Conservation (phyloP, 1,284 basidiomycete genomes). For the Cystobasidiaceae sp. region DNA sequence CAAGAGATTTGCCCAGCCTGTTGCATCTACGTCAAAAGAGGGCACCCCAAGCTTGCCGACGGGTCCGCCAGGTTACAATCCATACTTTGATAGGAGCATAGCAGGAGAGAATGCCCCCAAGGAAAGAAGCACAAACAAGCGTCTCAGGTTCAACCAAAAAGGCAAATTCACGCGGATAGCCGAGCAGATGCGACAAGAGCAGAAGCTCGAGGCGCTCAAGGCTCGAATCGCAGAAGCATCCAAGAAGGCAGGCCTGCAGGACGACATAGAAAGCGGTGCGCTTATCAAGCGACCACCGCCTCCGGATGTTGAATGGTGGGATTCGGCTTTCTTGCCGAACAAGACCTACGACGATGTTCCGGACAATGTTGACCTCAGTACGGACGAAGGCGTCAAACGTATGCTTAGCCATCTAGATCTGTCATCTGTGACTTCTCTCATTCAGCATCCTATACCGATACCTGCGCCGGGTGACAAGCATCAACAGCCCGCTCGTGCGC, state of each 20-base stretch:
- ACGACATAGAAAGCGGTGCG: conserved; percentile 66
- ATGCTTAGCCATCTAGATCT: conserved; percentile 50
- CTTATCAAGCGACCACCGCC: conserved; percentile 65
- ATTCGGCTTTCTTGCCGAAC: conserved; percentile 73
- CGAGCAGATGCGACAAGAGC: conserved; percentile 75
- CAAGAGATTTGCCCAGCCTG: not conserved
- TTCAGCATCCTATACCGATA: conserved; percentile 96
- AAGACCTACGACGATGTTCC: conserved; percentile 70
- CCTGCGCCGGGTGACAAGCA: conserved; percentile 82
- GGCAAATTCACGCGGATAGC: conserved; percentile 83
- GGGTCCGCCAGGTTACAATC: conserved; percentile 33
- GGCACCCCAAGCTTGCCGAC: conserved; percentile 7
- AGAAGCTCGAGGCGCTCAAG: conserved; percentile 75
- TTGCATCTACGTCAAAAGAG: conserved; percentile 25
- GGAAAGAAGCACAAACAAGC: conserved; percentile 51
- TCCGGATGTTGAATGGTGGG: conserved; percentile 96
- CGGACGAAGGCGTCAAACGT: conserved; percentile 5
- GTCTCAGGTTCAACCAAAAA: conserved; percentile 77
- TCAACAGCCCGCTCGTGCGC: conserved; percentile 65
- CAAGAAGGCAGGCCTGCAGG: conserved; percentile 84
- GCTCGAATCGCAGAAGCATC: conserved; percentile 86
- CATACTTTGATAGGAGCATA: conserved; percentile 45
- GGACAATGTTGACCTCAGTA: conserved; percentile 51
- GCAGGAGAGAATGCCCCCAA: conserved; percentile 64
- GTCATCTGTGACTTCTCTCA: conserved; percentile 80